Evolutionary conservation across 176 grass and related monocot genomes (phyloP).

Genomic region (Poa annua): DNA sequence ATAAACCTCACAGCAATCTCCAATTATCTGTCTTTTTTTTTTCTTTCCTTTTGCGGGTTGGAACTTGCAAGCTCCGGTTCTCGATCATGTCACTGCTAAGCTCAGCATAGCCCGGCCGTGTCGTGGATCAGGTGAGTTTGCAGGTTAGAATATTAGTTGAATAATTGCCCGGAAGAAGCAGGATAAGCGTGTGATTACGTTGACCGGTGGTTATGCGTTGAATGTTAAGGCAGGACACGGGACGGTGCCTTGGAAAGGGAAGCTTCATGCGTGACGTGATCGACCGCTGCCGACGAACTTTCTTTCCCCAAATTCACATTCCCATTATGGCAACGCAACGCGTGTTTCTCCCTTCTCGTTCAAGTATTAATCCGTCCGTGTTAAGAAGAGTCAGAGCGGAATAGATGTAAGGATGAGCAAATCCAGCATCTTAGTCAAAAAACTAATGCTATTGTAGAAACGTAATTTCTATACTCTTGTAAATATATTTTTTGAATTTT

Average conservation of each 20-base stretch:
- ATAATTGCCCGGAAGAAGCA: constrained; percentile 38
- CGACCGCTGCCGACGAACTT: neutral
- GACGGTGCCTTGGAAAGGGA: neutral
- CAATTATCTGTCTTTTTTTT: too few species aligned
- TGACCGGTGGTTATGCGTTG: constrained; percentile 32
- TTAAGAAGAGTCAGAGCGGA: neutral
- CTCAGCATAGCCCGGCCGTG: constrained; percentile 7
- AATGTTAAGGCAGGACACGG: constrained; percentile 25
- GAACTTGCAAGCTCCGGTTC: neutral
- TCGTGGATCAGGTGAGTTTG: neutral
- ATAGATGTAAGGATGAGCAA: neutral
- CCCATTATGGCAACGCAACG: neutral
- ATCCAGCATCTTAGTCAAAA: neutral
- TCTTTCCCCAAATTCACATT: neutral
- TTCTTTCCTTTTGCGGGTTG: too few species aligned
- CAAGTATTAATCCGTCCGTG: constrained; percentile 4
- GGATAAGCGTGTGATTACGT: neutral
- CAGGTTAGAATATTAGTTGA: neutral
- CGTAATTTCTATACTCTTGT: neutral
- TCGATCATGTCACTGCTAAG: constrained; percentile 13
- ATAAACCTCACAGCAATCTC: too few species aligned
- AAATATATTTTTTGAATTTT: too few species aligned
- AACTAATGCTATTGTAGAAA: neutral
- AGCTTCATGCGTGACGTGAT: constrained; percentile 38
- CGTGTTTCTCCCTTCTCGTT: neutral